phyloP scores from a whole-genome alignment of 139 green algal genomes.

The Chlorella sorokiniana region DNA sequence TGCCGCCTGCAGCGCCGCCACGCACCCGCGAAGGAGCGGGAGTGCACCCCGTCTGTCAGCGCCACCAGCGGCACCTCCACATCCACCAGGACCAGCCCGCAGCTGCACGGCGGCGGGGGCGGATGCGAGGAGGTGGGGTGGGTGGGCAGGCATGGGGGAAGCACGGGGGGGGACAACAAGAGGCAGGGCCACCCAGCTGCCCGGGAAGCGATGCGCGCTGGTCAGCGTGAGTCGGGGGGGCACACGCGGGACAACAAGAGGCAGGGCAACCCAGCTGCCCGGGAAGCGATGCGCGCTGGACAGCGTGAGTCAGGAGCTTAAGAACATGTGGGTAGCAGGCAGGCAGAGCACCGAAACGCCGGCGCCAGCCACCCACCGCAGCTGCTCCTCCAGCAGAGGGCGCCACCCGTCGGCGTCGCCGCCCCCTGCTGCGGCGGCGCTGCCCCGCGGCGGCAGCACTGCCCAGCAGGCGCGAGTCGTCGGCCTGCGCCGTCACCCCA shows the following conservation, averaged over 20 bases:
- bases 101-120: background rate
- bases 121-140: background rate
- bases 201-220: background rate
- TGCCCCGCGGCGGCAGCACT: slow-evolving; percentile 5
- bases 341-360: background rate
- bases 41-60: slow-evolving; percentile 88
- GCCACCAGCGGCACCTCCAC: slow-evolving; percentile 86
- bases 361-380: slow-evolving; percentile 24
- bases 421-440: background rate
- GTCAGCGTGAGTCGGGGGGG: background rate
- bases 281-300: background rate
- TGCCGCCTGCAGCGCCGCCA: background rate
- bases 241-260: background rate
- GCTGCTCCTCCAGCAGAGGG: slow-evolving; percentile 28
- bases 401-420: background rate
- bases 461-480: slow-evolving; percentile 27
- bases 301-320: background rate
- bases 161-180: background rate
- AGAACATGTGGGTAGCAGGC: background rate
- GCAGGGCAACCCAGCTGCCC: background rate
- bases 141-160: background rate
- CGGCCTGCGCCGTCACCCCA: slow-evolving; percentile 29
- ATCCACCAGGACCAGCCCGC: slow-evolving; percentile 63
- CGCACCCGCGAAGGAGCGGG: slow-evolving; percentile 44
- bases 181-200: background rate